These are phyloP conservation scores for Phytophthora hibernalis DNA, from an alignment of 352 stramenopile species.

Conservation along the genomic window DNA sequence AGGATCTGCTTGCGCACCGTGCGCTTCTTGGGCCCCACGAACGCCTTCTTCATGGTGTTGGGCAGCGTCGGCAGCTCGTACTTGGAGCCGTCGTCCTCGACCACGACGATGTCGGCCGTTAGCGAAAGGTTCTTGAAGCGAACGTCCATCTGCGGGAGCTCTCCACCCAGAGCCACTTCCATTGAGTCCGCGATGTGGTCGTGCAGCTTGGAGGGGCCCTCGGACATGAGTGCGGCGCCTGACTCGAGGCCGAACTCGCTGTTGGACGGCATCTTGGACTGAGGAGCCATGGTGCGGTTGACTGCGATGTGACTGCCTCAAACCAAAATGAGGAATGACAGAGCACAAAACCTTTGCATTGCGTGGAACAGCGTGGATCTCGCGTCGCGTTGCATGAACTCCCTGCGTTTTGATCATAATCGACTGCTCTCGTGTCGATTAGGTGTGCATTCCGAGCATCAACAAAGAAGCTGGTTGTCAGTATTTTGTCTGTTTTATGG, in stretches of 20 bases:
- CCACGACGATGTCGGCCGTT: slow-evolving; percentile 39
- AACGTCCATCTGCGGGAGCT: slow-evolving; percentile 47
- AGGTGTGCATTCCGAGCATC: background rate
- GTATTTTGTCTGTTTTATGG: too few species aligned
- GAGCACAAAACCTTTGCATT: background rate
- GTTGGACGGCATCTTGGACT: background rate
- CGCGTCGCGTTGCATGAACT: background rate
- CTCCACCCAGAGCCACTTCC: slow-evolving; percentile 25
- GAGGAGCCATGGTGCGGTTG: slow-evolving; percentile 1
- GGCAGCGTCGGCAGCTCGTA: slow-evolving; percentile 41
- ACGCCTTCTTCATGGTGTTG: slow-evolving; percentile 43
- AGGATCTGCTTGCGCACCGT: slow-evolving; percentile 47
- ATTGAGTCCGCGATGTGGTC: slow-evolving; percentile 26
- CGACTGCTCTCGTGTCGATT: too few species aligned
- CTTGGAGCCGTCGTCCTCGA: slow-evolving; percentile 29
- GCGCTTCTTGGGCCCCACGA: slow-evolving; percentile 37
- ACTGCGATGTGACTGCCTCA: slow-evolving; percentile 8
- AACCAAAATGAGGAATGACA: slow-evolving; percentile 8
- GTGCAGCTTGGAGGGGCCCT: slow-evolving; percentile 9
- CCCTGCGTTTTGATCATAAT: too few species aligned
- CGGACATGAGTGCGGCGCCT: slow-evolving; percentile 11
- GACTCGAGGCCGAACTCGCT: slow-evolving; percentile 17
- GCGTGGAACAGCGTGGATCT: background rate
- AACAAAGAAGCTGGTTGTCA: background rate
- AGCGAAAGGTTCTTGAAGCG: slow-evolving; percentile 53